Evolutionary conservation across 768 basidiomycete genomes (phyloP).

Genomic region (Termitomyces sp.): DNA sequence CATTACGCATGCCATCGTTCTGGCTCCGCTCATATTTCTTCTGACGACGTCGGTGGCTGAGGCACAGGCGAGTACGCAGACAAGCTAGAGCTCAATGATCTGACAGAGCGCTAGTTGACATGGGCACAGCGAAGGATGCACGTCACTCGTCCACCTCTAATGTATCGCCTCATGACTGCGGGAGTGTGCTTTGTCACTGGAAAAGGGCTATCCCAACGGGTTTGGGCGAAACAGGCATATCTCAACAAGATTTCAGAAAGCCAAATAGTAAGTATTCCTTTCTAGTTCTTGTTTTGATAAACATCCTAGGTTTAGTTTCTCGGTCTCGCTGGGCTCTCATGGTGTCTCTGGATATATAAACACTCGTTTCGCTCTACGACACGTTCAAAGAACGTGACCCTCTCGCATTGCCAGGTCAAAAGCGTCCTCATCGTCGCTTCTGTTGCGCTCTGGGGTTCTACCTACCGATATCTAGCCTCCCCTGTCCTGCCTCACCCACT

Average conservation of each 20-base stretch:
- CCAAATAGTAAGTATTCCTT: slow-evolving; percentile 29
- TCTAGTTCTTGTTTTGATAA: not conserved
- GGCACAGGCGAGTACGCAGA: slow-evolving; percentile 17
- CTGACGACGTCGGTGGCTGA: slow-evolving; percentile 41
- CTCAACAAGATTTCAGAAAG: slow-evolving; percentile 29
- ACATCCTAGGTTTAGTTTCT: slow-evolving; percentile 19
- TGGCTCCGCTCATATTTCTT: slow-evolving; percentile 52
- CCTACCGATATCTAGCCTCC: slow-evolving; percentile 35
- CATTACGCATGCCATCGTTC: slow-evolving; percentile 47
- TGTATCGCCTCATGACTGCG: slow-evolving; percentile 19
- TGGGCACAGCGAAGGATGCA: slow-evolving; percentile 4
- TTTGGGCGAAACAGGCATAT: slow-evolving; percentile 23
- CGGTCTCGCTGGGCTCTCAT: slow-evolving; percentile 24
- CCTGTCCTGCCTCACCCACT: slow-evolving; percentile 56
- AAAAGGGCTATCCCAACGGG: slow-evolving; percentile 18
- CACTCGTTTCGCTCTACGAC: slow-evolving; percentile 11
- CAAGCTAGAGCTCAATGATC: not conserved
- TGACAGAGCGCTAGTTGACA: slow-evolving; percentile 2
- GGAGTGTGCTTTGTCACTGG: slow-evolving; percentile 21
- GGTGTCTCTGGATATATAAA: slow-evolving; percentile 22
- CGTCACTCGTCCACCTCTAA: slow-evolving; percentile 8
- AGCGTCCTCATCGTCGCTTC: slow-evolving; percentile 22
- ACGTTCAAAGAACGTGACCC: slow-evolving; percentile 12
- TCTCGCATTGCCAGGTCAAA: slow-evolving; percentile 20
- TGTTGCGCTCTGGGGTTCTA: slow-evolving; percentile 28